Evolutionary conservation across 2,329 filamentous ascomycete species (phyloP).

Genomic region (Parascedosporium putredinis): DNA sequence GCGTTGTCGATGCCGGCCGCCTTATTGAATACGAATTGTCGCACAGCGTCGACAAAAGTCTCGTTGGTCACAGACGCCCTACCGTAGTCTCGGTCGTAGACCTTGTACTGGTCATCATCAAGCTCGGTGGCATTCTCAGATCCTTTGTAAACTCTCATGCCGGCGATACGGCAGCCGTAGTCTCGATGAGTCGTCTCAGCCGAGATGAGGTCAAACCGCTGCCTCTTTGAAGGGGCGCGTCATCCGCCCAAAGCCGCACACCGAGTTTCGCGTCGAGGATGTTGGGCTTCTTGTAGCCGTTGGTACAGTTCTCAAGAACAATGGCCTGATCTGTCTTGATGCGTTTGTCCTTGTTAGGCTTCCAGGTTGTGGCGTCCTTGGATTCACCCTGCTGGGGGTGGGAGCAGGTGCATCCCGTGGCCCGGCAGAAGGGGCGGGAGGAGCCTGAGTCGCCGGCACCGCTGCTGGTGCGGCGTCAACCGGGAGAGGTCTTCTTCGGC

Average conservation of each 20-base stretch:
- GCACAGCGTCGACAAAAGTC: slow-evolving; percentile 45
- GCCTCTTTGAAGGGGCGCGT: slow-evolving; percentile 49
- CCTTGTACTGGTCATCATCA: slow-evolving; percentile 43
- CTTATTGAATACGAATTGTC: slow-evolving; percentile 47
- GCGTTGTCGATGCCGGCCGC: slow-evolving; percentile 48
- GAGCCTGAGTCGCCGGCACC: slow-evolving; percentile 17
- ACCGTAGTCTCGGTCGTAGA: slow-evolving; percentile 56
- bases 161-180: slow-evolving; percentile 53
- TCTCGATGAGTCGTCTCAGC: slow-evolving; percentile 48
- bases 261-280: slow-evolving; percentile 92
- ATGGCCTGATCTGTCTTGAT: slow-evolving; percentile 73
- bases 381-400: neutral
- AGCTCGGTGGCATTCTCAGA: slow-evolving; percentile 39
- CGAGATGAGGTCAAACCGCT: slow-evolving; percentile 49
- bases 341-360: slow-evolving; percentile 39
- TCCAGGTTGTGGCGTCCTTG: slow-evolving; percentile 25
- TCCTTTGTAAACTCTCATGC: slow-evolving; percentile 54
- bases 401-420: neutral
- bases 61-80: slow-evolving; percentile 38
- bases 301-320: slow-evolving; percentile 74
- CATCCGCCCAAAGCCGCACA: slow-evolving; percentile 72
- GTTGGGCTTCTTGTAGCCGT: slow-evolving; percentile 74
- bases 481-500: slow-evolving; percentile 39
- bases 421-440: neutral
- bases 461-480: slow-evolving; percentile 23